Conservation (phyloP, 768 basidiomycete species). For the Serendipita sp. region DNA sequence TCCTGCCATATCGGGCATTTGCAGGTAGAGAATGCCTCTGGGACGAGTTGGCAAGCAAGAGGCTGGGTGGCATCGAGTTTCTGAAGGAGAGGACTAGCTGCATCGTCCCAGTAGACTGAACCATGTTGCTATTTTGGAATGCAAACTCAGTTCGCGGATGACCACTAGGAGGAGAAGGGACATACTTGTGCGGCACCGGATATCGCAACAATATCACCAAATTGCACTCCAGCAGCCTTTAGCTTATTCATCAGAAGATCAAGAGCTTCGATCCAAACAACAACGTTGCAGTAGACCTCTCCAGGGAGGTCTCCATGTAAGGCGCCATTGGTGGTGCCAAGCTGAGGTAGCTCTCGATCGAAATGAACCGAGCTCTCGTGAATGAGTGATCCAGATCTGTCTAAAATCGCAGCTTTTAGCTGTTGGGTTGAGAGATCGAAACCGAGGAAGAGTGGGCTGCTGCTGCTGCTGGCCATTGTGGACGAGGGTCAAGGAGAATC, state of each 20-base stretch:
- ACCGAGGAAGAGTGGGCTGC: constrained; percentile 41
- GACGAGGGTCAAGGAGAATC: constrained; percentile 4
- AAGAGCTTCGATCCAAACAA: constrained; percentile 74
- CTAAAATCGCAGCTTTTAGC: constrained; percentile 58
- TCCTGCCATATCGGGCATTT: constrained; percentile 84
- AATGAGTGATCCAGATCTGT: constrained; percentile 38
- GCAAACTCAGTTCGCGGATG: neutral
- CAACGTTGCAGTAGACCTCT: constrained; percentile 65
- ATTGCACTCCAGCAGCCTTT: constrained; percentile 40
- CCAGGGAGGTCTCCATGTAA: constrained; percentile 43
- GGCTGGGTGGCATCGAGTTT: constrained; percentile 21
- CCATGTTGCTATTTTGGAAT: constrained; percentile 53
- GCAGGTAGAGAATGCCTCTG: constrained; percentile 48
- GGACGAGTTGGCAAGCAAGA: constrained; percentile 19
- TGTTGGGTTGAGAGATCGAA: constrained; percentile 80
- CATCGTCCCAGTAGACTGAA: constrained; percentile 63
- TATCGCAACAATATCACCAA: constrained; percentile 42
- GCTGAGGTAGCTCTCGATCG: constrained; percentile 58
- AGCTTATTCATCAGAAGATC: constrained; percentile 57
- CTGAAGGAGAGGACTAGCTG: constrained; percentile 35
- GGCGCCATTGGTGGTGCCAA: constrained; percentile 51
- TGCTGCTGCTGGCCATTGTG: neutral
- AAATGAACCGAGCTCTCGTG: constrained; percentile 64
- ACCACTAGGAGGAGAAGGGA: neutral
- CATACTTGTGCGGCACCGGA: constrained; percentile 67